Base-by-base conservation (phyloP, 73 alveolate genomes). In the Paramecium tetraurelia region DNA sequence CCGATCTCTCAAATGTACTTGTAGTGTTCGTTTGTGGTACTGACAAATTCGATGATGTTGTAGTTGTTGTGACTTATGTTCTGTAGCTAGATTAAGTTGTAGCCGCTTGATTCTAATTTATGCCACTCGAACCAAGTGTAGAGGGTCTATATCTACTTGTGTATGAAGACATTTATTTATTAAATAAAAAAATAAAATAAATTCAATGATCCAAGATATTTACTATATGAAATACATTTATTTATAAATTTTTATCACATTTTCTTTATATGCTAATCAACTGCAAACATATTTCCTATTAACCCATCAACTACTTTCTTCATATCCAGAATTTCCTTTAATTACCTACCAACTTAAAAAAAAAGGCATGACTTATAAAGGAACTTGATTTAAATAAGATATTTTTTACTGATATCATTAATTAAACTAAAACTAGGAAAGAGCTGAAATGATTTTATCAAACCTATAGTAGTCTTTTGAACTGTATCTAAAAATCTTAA, bases 1-100 rank as follows among this genome's bases (percentile, higher is more conserved):
- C 90, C 5, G 90, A 80, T 46, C 90, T 80, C 46, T 80, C 46
- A 35, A 80, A 80, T 35, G 87, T 75, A 41, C 87, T 41, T 22
- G 87, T 38, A 29, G 87, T 38, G 35, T 63, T 18, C n/a, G 84
- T 72, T 36, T 33, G n/a, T 31, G 86, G 57, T 33, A 36, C 59
- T n/a, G 86, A 63, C 8, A 63, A 33, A 72, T 72, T 40, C 11
- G 59, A 35, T n/a, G 86, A 72, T 20, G 86, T 36, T 72, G 86
- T 36, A 12, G 86, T 72, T 72, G 59, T 18, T 72, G 86, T 72
- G 14, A 21, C 33, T 35, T 58, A 4, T 72, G 35, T 16, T 20
- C 59, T 3, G 40, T 20, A 29, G 53, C 58, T 29, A 29, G 59
- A 36, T 29, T 20, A 29, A 2, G 86, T 72, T 16, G 86, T 36